Conservation (phyloP, 768 basidiomycete species). For the Psilocybe azurescens region DNA sequence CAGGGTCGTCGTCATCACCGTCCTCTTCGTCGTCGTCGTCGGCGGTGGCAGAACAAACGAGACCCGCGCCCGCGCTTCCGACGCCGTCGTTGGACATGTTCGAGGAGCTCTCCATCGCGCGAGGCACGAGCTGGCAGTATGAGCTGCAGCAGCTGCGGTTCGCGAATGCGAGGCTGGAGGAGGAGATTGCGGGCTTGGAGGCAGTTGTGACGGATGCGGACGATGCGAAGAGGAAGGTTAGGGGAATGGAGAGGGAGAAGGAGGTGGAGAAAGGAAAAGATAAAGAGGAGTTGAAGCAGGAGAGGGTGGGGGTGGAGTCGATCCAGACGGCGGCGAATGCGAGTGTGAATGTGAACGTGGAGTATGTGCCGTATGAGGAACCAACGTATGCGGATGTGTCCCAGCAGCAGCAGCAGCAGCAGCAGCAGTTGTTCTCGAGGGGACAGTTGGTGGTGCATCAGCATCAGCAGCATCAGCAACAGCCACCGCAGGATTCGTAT, state of each 20-base stretch:
- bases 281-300: background rate
- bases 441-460: background rate
- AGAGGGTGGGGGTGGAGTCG: background rate
- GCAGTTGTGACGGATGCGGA: background rate
- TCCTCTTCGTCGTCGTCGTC: too few relatives aligned
- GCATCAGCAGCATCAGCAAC: background rate
- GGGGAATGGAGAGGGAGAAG: background rate
- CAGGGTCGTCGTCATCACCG: too few relatives aligned
- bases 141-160: slow-evolving; percentile 86
- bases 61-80: too few relatives aligned
- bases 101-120: slow-evolving; percentile 67
- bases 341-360: background rate
- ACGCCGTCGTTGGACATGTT: slow-evolving; percentile 53
- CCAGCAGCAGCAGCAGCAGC: background rate
- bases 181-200: slow-evolving; percentile 24
- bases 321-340: background rate
- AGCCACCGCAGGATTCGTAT: background rate
- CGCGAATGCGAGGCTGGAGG: slow-evolving; percentile 24
- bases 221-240: background rate
- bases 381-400: background rate
- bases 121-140: slow-evolving; percentile 91
- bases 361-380: background rate
- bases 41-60: too few relatives aligned
- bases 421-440: background rate
- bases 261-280: background rate